phyloP scores from a whole-genome alignment of 129 eudicot species.

The Saussurea involucrata region DNA sequence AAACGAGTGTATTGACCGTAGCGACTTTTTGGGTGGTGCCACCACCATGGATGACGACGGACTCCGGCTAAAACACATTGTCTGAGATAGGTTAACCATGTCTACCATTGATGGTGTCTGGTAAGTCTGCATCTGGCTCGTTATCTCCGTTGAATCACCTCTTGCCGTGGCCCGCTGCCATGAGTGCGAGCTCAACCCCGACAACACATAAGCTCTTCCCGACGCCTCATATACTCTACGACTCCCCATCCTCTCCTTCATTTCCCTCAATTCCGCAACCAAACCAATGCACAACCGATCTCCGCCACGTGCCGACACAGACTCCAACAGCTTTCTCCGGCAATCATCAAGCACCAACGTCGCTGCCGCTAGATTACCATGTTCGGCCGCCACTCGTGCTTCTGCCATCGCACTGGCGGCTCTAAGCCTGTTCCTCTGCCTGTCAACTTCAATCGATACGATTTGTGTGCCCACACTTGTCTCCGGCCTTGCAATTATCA shows the following conservation, averaged over 20 bases:
- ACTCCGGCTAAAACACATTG: conserved; percentile 48
- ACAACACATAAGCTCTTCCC: conserved; percentile 80
- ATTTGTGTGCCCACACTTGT: conserved; percentile 15
- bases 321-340: conserved; percentile 37
- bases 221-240: conserved; percentile 62
- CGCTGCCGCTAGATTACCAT: conserved; percentile 57
- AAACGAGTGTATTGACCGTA: conserved; percentile 57
- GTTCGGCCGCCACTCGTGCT: conserved; percentile 68
- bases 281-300: conserved; percentile 56
- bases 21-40: conserved; percentile 35
- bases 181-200: conserved; percentile 86
- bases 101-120: conserved; percentile 81
- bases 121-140: conserved; percentile 50
- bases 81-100: conserved; percentile 77
- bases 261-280: conserved; percentile 70
- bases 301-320: conserved; percentile 42
- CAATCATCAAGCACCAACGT: conserved; percentile 46
- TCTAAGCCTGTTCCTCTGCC: conserved; percentile 58
- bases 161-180: conserved; percentile 95
- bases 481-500: conserved; percentile 59
- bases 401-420: conserved; percentile 73
- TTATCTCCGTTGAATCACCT: conserved; percentile 59
- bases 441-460: conserved; percentile 65
- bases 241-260: conserved; percentile 79
- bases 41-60: conserved; percentile 52